Base-by-base conservation (phyloP, 2,329 filamentous ascomycete genomes). In the Fusarium buxicola region DNA sequence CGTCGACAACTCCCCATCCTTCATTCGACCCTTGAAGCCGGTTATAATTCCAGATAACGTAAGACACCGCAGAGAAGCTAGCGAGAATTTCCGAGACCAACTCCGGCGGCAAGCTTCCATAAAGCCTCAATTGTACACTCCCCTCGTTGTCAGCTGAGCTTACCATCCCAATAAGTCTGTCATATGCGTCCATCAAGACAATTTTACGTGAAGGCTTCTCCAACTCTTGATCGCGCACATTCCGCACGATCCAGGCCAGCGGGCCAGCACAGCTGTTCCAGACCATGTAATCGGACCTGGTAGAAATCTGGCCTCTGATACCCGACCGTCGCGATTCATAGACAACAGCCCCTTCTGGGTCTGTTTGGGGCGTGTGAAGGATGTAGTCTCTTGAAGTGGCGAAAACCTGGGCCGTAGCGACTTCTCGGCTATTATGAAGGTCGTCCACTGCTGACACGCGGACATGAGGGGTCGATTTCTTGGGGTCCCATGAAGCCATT, bases 371-470 rank as follows among this genome's bases (percentile, higher is more conserved):
- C 8, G 48, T 57, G 25, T 57, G 48, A 4, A 57, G 47, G 40
- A 57, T 47, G 16, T 53, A 57, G 41, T 57, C 54, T 24, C 41
- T 52, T 7, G 54, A 45, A 4, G 48, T 46, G 5, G 54, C 15
- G 36, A 57, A 57, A 1, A 57, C 41, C n/a, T 57, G 54, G 15
- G 54, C 54, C 18, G 54, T 57, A 11, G 54, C 40, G 5, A 53
- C 15, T 39, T 47, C 41, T n/a, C 21, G 41, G 30, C 6, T 31
- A 9, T 13, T 12, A 16, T 25, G 15, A 10, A 5, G 7, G 4
- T 32, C 41, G 5, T 52, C 41, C 6, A 30, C 12, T 9, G 28
- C 16, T 16, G 41, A 47, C 3, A 57, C 54, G 3, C 41, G 54
- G 3, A 57, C 43, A 25, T 57, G 54, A 18, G 54, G 54, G 3